Percentiles rank a stretch among this genome's conserved stretches.
These are phyloP conservation scores for Filobasidium uniguttulatum DNA, from an alignment of 1,284 basidiomycete species.

Conservation along the genomic window DNA sequence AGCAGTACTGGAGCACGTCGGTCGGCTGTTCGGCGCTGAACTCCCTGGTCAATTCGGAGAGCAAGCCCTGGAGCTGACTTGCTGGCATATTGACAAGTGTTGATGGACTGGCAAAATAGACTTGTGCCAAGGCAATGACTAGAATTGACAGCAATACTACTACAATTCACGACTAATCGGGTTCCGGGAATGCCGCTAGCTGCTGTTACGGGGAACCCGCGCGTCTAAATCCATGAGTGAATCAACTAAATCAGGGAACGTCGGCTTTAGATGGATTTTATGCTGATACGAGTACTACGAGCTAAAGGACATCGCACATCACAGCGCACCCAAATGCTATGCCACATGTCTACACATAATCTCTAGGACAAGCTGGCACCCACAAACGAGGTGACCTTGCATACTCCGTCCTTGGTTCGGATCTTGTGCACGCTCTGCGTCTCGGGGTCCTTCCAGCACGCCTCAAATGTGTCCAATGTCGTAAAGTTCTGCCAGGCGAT, in stretches of 20 bases:
- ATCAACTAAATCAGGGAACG: no score
- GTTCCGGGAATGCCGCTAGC: no score
- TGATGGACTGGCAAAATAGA: background rate
- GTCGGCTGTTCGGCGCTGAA: constrained; percentile 2
- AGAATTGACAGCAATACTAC: no score
- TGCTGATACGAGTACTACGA: no score
- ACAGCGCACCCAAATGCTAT: no score
- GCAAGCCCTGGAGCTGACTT: constrained; percentile 2
- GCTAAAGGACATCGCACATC: no score
- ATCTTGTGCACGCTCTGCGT: constrained; percentile 73
- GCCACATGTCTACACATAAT: background rate
- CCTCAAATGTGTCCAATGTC: constrained; percentile 70
- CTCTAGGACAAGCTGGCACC: constrained; percentile 71
- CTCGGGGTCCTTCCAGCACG: constrained; percentile 75
- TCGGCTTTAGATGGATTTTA: no score
- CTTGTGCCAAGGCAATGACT: no score
- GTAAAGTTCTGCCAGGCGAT: constrained; percentile 51
- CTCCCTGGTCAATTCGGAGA: constrained; percentile 10
- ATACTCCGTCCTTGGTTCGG: constrained; percentile 68
- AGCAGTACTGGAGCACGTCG: constrained; percentile 23
- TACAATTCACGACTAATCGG: no score
- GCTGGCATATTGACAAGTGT: constrained; percentile 5
- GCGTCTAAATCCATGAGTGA: no score
- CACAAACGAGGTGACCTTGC: constrained; percentile 62
- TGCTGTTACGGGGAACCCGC: no score